Base-by-base conservation (phyloP, 495 filamentous ascomycete species). In the Hypoxylon perforatum region DNA sequence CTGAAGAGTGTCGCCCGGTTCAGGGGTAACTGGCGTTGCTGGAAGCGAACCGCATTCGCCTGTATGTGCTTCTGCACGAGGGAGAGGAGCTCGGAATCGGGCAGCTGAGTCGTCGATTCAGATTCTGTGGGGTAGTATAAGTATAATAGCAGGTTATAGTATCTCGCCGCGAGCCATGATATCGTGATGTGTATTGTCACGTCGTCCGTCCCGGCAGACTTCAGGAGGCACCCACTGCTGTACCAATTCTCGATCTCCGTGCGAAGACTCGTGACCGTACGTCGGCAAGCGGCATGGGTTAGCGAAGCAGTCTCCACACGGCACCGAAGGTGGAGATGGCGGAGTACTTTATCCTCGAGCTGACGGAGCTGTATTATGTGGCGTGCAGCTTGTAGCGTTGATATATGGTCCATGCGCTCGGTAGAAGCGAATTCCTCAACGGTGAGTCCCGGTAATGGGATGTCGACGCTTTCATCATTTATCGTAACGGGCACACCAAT, bases 31-130 rank as follows among this genome's bases (percentile, higher is more conserved):
- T 74, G 69, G 9, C 65, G 72, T 36, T 72, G 69, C 28, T 72
- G 68, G 28, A 74, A 68, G 12, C 72, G 59, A 25, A 72, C 61
- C 4, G 67, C 35, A 33, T 50, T 72, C 14, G 67, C 50, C 38
- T 73, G 71, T 19, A 76, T 59, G 48, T 76, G 73, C 33, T 72
- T 69, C 42, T 74, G 73, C 15, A 72, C 73, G 10, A 70, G 67
- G 1, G 44, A 52, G 17, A 70, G 65, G 22, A 76, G 63, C 21
- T 70, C 63, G 17, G 57, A 14, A 11, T 65, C 28, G 17, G 64
- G 54, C 8, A 67, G 57, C 21, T 58, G 48, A 14, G 30, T 5
- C 65, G 42, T 22, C 68, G 45, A 4, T 10, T 10, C 30, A 5
- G 8, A 33, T 33, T 33, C 30, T 10, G 30, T 9, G 30, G 30